Conservation (phyloP, 257 asterid genomes). For the Leonotis leonurus region DNA sequence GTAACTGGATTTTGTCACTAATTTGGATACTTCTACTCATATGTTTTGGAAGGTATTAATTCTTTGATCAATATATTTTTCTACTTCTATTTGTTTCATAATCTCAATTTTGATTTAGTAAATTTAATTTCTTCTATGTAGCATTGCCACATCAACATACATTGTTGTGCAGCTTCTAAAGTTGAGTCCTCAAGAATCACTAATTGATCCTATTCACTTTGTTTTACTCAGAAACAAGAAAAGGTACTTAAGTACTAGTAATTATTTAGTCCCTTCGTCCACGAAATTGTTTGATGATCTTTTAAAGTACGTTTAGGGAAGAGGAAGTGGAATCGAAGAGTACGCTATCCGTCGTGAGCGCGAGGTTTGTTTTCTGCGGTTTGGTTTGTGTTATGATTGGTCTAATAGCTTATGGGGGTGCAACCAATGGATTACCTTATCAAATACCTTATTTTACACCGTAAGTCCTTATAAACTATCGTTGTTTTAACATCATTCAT, state of each 20-base stretch:
- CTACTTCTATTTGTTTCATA: background rate
- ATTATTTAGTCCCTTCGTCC: too few relatives aligned
- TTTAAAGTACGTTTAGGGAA: too few relatives aligned
- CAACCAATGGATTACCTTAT: slow-evolving; percentile 74
- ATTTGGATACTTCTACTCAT: slow-evolving; percentile 55
- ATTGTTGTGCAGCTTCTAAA: slow-evolving; percentile 54
- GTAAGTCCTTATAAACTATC: too few relatives aligned
- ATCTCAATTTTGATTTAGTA: background rate
- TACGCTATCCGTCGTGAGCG: slow-evolving; percentile 41
- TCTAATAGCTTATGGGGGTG: slow-evolving; percentile 49
- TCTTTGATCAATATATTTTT: background rate
- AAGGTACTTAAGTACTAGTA: too few relatives aligned
- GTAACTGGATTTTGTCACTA: slow-evolving; percentile 44
- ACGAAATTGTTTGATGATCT: too few relatives aligned
- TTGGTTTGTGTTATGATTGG: slow-evolving; percentile 76
- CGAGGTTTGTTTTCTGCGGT: slow-evolving; percentile 42
- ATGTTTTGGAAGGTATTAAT: slow-evolving; percentile 68
- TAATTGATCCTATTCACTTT: slow-evolving; percentile 65
- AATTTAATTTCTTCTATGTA: slow-evolving; percentile 27
- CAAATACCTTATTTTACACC: slow-evolving; percentile 53
- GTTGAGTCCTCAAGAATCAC: slow-evolving; percentile 62
- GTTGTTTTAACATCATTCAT: too few relatives aligned
- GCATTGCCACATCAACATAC: slow-evolving; percentile 71
- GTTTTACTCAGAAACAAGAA: slow-evolving; percentile 46
- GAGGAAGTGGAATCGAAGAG: slow-evolving; percentile 38